Evolutionary conservation across 2,329 filamentous ascomycete species (phyloP), one percentile per base, ranked within the genome.

Genomic region (Microdochium bolleyi): DNA sequence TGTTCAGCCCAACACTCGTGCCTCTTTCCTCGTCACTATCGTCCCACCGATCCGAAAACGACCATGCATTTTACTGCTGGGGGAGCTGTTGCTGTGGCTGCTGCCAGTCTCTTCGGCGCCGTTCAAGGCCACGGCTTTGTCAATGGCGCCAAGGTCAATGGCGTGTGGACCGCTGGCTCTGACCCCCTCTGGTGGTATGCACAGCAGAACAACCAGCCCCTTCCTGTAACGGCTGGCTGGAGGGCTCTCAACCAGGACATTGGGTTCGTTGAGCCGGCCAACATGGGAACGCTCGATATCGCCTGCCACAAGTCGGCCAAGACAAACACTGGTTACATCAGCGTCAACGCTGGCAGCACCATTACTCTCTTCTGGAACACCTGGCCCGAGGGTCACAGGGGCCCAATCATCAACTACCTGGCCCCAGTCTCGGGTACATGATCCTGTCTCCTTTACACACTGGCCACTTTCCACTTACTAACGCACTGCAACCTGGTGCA

Each of bases 341-440:
- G 61, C 2, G 64, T 67, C n/a, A 55, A 61, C 4, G 69, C 70
- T 25, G 70, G 70, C 21, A 62, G 62, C 51, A 61, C 58, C 7
- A 57, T 73, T 49, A 65, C 65, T n/a, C 62, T 73, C 55, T 64
- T 67, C 60, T 73, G 70, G 70, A 68, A 62, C 25, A 57, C 59
- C 11, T 73, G 70, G 70, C 67, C 70, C n/a, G 58, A 60, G 11
- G 67, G 64, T 46, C 71, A 74, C 57, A 64, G 62, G 50, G 67
- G 67, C 3, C 64, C 65, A 2, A 60, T 65, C 37, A 64, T 69
- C 49, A 65, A 67, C 49, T 69, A 70, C 53, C 61, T 70, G n/a
- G 65, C 67, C 8, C 62, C 64, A 22, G 66, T 60, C 50, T 58
- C 58, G 44, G 68, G 71, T 51, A 59, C 67, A 56, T 71, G 5